Percentiles rank a stretch among this genome's conserved stretches.
phyloP scores from a whole-genome alignment of 2,329 filamentous ascomycete genomes.

The Chrysoporthe cubensis region DNA sequence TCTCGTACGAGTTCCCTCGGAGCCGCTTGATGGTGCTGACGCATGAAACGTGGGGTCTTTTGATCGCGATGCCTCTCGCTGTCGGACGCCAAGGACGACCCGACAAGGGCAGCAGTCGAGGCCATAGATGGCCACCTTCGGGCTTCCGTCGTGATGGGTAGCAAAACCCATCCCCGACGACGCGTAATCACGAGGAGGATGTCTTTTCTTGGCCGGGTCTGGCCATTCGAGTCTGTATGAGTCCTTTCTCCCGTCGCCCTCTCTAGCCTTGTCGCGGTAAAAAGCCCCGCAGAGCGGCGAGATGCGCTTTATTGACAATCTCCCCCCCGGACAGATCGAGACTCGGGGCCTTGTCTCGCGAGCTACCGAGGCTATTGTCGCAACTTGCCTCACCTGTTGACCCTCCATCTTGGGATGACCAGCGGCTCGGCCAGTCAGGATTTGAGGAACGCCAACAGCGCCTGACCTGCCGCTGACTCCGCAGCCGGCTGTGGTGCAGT shows the following conservation, averaged over 20 bases:
- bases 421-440: background rate
- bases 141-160: background rate
- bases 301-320: background rate
- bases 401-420: background rate
- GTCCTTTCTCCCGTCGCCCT: background rate
- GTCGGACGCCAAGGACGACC: background rate
- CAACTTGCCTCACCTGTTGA: background rate
- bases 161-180: conserved; percentile 6
- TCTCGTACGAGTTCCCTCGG: conserved; percentile 13
- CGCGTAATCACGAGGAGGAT: conserved; percentile 3
- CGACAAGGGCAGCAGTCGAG: background rate
- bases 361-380: conserved; percentile 14
- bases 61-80: background rate
- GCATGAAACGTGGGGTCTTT: background rate
- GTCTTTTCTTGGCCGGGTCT: background rate
- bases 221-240: background rate
- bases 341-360: background rate
- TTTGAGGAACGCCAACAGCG: background rate
- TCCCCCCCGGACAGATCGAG: background rate
- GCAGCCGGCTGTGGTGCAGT: conserved; percentile 6
- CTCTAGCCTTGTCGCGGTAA: background rate
- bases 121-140: background rate
- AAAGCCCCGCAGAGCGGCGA: background rate
- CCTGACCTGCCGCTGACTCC: conserved; percentile 3
- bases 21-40: conserved; percentile 9